Evolutionary conservation across 2,329 filamentous ascomycete species (phyloP).

Genomic region (Apiospora pterosperma): DNA sequence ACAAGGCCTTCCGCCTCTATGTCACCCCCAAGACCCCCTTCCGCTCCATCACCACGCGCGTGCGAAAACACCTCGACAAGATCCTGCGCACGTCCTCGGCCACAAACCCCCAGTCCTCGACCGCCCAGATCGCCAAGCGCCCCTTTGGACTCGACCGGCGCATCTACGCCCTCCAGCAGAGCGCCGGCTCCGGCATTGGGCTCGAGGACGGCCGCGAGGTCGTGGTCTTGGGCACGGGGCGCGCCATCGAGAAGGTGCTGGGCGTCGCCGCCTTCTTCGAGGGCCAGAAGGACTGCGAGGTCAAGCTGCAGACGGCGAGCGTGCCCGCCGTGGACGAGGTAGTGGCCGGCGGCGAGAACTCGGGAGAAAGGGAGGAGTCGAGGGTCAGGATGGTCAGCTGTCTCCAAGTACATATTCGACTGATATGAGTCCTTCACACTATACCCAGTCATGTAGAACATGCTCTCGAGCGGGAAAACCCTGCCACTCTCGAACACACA

Average conservation of each 20-base stretch:
- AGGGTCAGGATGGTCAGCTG: constrained; percentile 38
- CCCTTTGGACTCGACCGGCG: constrained; percentile 43
- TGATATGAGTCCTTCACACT: constrained; percentile 36
- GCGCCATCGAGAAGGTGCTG: constrained; percentile 62
- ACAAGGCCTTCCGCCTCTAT: constrained; percentile 50
- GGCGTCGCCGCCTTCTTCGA: constrained; percentile 63
- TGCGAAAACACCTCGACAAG: constrained; percentile 58
- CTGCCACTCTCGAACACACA: too few species aligned
- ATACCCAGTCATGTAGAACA: too few species aligned
- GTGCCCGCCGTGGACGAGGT: constrained; percentile 68
- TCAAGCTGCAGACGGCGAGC: constrained; percentile 59
- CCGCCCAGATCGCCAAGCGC: constrained; percentile 39
- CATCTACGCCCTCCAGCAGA: constrained; percentile 37
- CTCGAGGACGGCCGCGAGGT: constrained; percentile 44
- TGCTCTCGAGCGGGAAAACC: too few species aligned
- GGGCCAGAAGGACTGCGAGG: constrained; percentile 54
- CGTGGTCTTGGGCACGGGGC: constrained; percentile 61
- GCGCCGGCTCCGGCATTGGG: constrained; percentile 24
- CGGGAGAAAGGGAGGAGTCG: constrained; percentile 21
- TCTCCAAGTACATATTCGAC: constrained; percentile 45
- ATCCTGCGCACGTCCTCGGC: constrained; percentile 37
- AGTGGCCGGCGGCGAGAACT: constrained; percentile 33
- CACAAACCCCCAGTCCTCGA: constrained; percentile 22
- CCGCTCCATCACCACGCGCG: constrained; percentile 63
- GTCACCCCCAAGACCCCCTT: constrained; percentile 63